phyloP scores from a whole-genome alignment of 139 green algal species.

The Chloropicon primus region DNA sequence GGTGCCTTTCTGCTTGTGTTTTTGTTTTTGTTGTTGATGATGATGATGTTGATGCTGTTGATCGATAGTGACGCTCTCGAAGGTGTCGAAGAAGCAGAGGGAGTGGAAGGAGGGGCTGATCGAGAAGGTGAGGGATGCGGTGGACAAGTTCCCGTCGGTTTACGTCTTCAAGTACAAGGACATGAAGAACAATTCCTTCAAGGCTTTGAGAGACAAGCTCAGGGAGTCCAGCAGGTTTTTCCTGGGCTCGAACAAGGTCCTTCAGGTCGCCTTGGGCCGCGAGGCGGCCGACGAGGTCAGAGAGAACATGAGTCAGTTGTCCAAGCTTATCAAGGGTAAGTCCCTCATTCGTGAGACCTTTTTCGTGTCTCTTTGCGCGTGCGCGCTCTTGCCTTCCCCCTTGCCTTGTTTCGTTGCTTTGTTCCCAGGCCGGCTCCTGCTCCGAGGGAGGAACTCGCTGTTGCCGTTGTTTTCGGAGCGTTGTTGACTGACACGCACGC shows the following conservation, averaged over 20 bases:
- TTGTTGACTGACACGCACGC: too few relatives aligned
- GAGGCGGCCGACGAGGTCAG: conserved; percentile 58
- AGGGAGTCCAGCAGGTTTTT: conserved; percentile 71
- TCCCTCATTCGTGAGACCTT: too few relatives aligned
- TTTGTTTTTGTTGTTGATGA: too few relatives aligned
- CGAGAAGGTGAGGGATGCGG: conserved; percentile 36
- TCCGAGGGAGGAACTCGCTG: too few relatives aligned
- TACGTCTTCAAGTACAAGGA: conserved; percentile 83
- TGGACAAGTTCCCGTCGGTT: conserved; percentile 56
- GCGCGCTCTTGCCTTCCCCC: too few relatives aligned
- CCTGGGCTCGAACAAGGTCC: conserved; percentile 73
- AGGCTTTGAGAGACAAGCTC: conserved; percentile 69
- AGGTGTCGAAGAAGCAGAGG: conserved; percentile 85
- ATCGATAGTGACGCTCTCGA: conserved; percentile 63
- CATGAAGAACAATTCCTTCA: conserved; percentile 88
- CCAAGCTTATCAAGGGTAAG: not conserved
- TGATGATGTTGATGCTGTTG: not conserved
- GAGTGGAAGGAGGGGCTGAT: conserved; percentile 84
- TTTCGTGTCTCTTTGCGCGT: too few relatives aligned
- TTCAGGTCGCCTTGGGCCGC: conserved; percentile 77
- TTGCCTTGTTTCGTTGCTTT: too few relatives aligned
- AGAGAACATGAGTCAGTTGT: conserved; percentile 14
- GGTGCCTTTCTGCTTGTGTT: too few relatives aligned
- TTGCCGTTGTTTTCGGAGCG: too few relatives aligned
- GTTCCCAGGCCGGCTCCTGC: too few relatives aligned